These are phyloP conservation scores for Stentor roeselii DNA, from an alignment of 73 alveolate genomes.

Conservation along the genomic window DNA sequence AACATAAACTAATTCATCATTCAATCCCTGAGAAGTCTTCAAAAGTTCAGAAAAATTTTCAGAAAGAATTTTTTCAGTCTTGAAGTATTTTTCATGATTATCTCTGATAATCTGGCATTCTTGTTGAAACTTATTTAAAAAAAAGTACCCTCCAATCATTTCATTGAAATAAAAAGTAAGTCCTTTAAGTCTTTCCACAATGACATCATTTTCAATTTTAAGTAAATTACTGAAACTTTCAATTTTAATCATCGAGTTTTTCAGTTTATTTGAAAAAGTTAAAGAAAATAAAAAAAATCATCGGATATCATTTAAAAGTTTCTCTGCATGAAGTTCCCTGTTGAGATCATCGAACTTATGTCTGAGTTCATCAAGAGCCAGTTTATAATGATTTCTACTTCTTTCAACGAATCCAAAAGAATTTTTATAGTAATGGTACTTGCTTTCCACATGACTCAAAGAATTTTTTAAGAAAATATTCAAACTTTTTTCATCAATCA, in stretches of 20 bases:
- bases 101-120: neutral
- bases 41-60: neutral
- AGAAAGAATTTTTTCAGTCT: neutral
- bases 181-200: conserved; percentile 48
- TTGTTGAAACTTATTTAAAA: neutral
- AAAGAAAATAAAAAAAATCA: neutral
- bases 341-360: neutral
- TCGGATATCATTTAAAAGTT: neutral
- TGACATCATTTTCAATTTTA: conserved; percentile 55
- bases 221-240: conserved; percentile 30
- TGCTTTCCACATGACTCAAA: neutral
- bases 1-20: neutral
- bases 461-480: too few species aligned
- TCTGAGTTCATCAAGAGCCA: neutral
- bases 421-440: neutral
- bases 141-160: neutral
- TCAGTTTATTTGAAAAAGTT: neutral
- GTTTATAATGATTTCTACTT: too few species aligned
- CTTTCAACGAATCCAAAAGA: neutral
- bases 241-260: neutral
- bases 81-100: neutral
- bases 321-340: neutral
- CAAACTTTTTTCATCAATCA: neutral
- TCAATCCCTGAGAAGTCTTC: neutral
- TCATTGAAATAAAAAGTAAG: conserved; percentile 6